Evolutionary conservation across 768 basidiomycete species (phyloP).

Genomic region (Auriscalpium vulgare): DNA sequence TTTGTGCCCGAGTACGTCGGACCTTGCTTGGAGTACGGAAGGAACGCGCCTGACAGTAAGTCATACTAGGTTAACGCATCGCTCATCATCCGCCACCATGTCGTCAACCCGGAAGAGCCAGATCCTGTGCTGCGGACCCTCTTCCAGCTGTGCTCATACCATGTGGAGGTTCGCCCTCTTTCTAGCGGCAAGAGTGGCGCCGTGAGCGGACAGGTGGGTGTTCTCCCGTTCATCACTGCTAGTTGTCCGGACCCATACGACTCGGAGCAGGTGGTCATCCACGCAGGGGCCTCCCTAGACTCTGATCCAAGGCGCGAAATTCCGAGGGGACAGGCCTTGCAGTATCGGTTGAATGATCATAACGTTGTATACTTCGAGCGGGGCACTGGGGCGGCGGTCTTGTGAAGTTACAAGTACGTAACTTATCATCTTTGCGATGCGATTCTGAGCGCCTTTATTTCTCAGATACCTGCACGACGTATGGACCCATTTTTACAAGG

Average conservation of each 20-base stretch:
- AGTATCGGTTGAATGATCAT: slow-evolving; percentile 63
- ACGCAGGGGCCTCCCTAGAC: slow-evolving; percentile 39
- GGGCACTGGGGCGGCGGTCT: slow-evolving; percentile 58
- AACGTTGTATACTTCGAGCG: slow-evolving; percentile 64
- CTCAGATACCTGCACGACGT: too few species aligned
- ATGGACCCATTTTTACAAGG: too few species aligned
- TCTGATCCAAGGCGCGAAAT: slow-evolving; percentile 32
- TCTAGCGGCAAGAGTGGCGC: slow-evolving; percentile 70
- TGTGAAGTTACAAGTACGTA: slow-evolving; percentile 26
- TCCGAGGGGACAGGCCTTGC: slow-evolving; percentile 48
- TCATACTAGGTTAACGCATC: slow-evolving; percentile 40
- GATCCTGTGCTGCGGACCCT: slow-evolving; percentile 55
- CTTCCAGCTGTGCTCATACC: slow-evolving; percentile 56
- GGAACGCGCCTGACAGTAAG: neutral
- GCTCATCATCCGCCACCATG: slow-evolving; percentile 59
- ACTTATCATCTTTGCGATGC: neutral
- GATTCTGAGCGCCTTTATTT: neutral
- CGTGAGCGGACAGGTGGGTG: slow-evolving; percentile 66
- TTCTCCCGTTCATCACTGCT: neutral
- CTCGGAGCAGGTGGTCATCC: slow-evolving; percentile 48
- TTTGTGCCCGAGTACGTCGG: slow-evolving; percentile 44
- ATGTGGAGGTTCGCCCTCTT: slow-evolving; percentile 64
- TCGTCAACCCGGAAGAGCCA: slow-evolving; percentile 41
- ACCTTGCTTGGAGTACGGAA: neutral
- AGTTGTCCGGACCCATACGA: neutral